Base-by-base conservation (phyloP, 1,139 yeast species). In the Debaryomyces psychrophilus region DNA sequence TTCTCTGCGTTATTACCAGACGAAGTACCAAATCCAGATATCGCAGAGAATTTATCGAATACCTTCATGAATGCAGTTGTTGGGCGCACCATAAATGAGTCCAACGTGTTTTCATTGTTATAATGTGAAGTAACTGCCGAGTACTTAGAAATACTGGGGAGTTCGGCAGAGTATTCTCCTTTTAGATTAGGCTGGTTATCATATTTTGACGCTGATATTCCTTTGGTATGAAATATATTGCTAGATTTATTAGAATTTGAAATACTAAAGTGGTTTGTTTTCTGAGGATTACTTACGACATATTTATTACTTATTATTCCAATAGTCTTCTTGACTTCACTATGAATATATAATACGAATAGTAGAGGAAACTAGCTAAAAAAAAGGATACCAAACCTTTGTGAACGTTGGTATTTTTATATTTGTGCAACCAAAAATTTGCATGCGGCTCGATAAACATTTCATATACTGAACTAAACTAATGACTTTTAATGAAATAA, bases 61-160 rank as follows among this genome's bases (percentile, higher is more conserved):
- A 67, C 66, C 45, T 59, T 57, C 27, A 64, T 65, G 22, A 69
- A 47, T 1, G 73, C 68, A 0, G 72, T 65, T 2, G 63, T 50
- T 2, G 73, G 73, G 33, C 73, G 55, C 33, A 51, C 61, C 25
- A 60, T 49, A 18, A 49, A 34, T 8, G 47, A 44, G 11, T 51
- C 55, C 7, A 43, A 22, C 12, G 35, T 17, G 28, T 44, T 50
- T 42, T 51, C 54, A 25, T 46, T 44, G 31, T 50, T 52, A 18
- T 43, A 45, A 15, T 34, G 42, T 6, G 52, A 28, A 15, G 45
- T 36, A 15, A 49, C 49, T 3, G 49, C 33, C 5, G 52, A 37
- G 41, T 36, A 51, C 36, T 50, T 51, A 7, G 49, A 20, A 11
- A 48, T 20, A 33, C 37, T 48, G 7, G 45, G 28, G 39, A 41